Evolutionary conservation across 306 rosid genomes (phyloP), one percentile per base, ranked within the genome.

Genomic region (Sphenostylis stenocarpa): DNA sequence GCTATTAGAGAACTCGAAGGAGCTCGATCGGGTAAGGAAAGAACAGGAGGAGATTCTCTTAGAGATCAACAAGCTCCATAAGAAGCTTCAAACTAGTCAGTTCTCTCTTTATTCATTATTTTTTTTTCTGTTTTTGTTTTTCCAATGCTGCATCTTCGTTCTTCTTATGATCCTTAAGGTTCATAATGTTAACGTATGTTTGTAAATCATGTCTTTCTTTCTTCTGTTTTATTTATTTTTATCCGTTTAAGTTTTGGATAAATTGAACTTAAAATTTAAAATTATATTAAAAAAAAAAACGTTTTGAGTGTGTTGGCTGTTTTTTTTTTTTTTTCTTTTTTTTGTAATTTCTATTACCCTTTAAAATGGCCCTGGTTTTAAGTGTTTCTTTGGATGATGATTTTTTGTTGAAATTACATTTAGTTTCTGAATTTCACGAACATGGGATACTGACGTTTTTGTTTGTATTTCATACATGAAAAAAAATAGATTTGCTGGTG

Each of bases 21-120:
- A 92, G 83, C 90, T 95, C 33, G 99, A 95, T 87, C 97, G 89
- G 84, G 75, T 92, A 19, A 81, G 99, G 90, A 92, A 90, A 84
- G 89, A 89, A 6, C 97, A 83, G 43, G 99, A 95, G 72, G 92
- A 87, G 0, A 85, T 95, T 65, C 87, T 95, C n/a, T 24, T 19
- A 16, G 97, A 95, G 63, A 95, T 95, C 78, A 95, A 95, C 82
- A 95, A 91, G 87, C 87, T 95, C 80, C 99, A 95, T 71, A 95
- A 91, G 89, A 95, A 91, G 87, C 97, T 95, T 76, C 94, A 89
- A 56, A 8, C 89, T 2, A 82, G 99, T 95, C 8, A 21, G 51
- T 82, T 33, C 20, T 77, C 39, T 52, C 65, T 45, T 19, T 62
- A 15, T 66, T 41, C 28, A 7, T 26, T 17, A 4, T 62, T 16